Base-by-base conservation (phyloP, 164 flowering plant genomes). In the Magnolia sinica region DNA sequence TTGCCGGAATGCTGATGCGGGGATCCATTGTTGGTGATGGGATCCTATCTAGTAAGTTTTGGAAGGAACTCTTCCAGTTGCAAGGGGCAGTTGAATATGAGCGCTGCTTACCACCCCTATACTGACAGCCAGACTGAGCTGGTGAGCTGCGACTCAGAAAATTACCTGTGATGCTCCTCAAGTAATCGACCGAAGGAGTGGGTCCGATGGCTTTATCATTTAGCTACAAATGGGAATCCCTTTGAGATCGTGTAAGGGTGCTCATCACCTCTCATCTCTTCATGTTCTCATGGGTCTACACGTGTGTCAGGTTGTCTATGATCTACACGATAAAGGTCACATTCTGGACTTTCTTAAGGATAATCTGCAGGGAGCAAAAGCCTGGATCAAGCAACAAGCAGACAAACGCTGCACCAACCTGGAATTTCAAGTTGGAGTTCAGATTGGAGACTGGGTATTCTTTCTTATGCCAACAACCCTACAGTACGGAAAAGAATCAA, bases 371-470 rank as follows among this genome's bases (percentile, higher is more conserved):
- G 10, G 65, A 3, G 84, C 79, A 14, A 49, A 20, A 45, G 22
- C 68, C 8, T 51, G 52, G 1, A 81, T 67, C 81, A 59, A 75
- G 18, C 51, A 27, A 50, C 67, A 20, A 64, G 45, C 45, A 37
- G 5, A 79, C 58, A 24, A 74, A 27, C 63, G 59, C 9, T 50
- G 31, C 19, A 55, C 64, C 7, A 71, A 79, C 27, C 64, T 0
- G 14, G 63, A 64, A 8, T 79, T 74, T 50, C n/a, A 14, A 45
- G 72, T 78, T 6, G 79, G 81, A 0, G 77, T 79, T 64, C 72
- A 14, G 65, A 79, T 81, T 37, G 45, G 45, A 37, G 45, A 37
- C 0, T 37, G 6, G 45, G 45, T 37, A 37, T 37, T 37, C 45
- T 37, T 1, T 76, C 31, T 51, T 81, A 45, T 61, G 70, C 23